Evolutionary conservation across 139 green algal species (phyloP).

Genomic region (Chlorokybus atmophyticus): DNA sequence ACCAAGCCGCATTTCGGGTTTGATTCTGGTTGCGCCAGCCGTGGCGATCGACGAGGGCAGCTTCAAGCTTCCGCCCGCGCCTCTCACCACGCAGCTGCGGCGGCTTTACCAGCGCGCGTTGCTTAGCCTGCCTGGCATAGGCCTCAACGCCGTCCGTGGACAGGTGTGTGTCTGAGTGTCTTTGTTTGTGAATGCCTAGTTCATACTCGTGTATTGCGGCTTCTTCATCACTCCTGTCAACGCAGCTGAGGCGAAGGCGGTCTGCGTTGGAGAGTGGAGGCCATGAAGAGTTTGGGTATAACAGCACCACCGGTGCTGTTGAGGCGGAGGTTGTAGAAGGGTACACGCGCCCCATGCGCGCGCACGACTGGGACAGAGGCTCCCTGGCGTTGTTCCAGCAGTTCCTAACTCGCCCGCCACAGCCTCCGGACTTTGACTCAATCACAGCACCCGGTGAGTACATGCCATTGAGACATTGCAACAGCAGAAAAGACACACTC

Average conservation of each 20-base stretch:
- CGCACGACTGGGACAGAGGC: slow-evolving; percentile 45
- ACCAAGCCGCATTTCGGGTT: neutral
- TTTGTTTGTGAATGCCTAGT: neutral
- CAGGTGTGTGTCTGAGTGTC: slow-evolving; percentile 21
- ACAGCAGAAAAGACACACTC: too few species aligned
- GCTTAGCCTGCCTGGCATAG: slow-evolving; percentile 29
- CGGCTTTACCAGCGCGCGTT: slow-evolving; percentile 25
- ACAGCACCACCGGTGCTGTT: too few species aligned
- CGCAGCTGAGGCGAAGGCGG: too few species aligned
- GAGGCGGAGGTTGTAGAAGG: slow-evolving; percentile 37
- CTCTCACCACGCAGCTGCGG: slow-evolving; percentile 37
- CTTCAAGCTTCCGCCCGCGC: too few species aligned
- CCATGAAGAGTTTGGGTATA: too few species aligned
- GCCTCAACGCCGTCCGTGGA: slow-evolving; percentile 40
- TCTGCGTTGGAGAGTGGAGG: too few species aligned
- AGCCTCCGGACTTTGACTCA: too few species aligned
- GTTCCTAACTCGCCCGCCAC: too few species aligned
- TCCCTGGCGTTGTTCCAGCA: slow-evolving; percentile 33
- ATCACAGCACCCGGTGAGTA: too few species aligned
- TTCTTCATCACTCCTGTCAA: too few species aligned
- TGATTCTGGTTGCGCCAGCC: slow-evolving; percentile 5
- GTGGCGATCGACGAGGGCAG: neutral
- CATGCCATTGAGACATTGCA: too few species aligned
- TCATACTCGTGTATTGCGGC: too few species aligned
- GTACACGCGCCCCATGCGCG: slow-evolving; percentile 41